phyloP scores from a whole-genome alignment of 352 stramenopile species.

The Peronospora tabacina region DNA sequence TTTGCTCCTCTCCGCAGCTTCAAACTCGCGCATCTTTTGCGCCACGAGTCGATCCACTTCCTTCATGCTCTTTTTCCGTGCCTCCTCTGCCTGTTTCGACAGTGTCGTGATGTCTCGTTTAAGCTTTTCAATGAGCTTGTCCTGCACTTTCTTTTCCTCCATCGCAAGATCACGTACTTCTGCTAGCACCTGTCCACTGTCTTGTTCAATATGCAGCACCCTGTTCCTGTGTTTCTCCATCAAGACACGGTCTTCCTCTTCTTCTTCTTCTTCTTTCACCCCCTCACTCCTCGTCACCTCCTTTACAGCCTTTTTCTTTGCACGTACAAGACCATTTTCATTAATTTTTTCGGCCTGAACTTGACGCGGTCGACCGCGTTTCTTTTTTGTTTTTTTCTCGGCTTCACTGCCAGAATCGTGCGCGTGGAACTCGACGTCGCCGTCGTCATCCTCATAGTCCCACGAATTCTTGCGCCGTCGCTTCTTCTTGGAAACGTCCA shows the following conservation, averaged over 20 bases:
- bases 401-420: conserved; percentile 23
- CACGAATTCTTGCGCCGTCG: conserved; percentile 15
- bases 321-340: conserved; percentile 7
- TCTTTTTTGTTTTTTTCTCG: conserved; percentile 17
- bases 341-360: conserved; percentile 12
- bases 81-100: conserved; percentile 45
- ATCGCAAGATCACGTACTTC: conserved; percentile 50
- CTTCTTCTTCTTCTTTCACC: conserved; percentile 14
- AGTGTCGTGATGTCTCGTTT: conserved; percentile 56
- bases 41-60: conserved; percentile 42
- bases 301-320: conserved; percentile 11
- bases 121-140: conserved; percentile 60
- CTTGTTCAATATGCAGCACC: conserved; percentile 51
- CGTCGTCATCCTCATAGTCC: conserved; percentile 31
- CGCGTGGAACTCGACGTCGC: conserved; percentile 22
- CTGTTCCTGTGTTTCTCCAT: conserved; percentile 45
- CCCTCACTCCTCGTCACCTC: neutral
- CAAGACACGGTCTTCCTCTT: conserved; percentile 8
- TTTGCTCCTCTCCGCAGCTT: conserved; percentile 27
- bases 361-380: conserved; percentile 9
- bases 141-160: conserved; percentile 67
- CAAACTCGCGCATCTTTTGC: conserved; percentile 37
- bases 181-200: conserved; percentile 54
- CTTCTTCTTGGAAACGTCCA: conserved; percentile 8
- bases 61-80: conserved; percentile 35